Base-by-base conservation (phyloP, 1,139 yeast genomes). In the Ashbya aceris region DNA sequence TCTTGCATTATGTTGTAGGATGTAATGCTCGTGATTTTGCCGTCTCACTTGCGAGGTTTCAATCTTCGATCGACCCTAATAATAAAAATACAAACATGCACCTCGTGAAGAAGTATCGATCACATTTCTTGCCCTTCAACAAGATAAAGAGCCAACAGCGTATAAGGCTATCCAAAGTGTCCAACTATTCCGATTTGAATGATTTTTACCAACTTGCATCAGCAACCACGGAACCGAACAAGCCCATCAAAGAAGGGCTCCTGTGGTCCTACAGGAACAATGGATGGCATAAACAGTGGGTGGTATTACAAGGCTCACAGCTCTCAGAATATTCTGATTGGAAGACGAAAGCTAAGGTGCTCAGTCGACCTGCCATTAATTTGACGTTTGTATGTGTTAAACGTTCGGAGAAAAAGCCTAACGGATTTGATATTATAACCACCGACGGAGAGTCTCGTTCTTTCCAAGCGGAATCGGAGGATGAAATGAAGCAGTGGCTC, bases 281-380 rank as follows among this genome's bases (percentile, higher is more conserved):
- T 28, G 84, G 85, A 2, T 86, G 95, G 96, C 95, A 86, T 61
- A 85, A 85, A 55, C 89, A 83, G 61, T 84, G 95, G 93, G 85
- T 86, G 1, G 86, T 79, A 0, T 66, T 85, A 40, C 73, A 74
- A 13, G 74, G 76, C 13, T 91, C 93, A 1, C 74, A 71, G 47
- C 65, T 85, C 31, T 70, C 72, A 40, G 95, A 85, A 56, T 85
- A 76, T 58, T 72, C 84, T 35, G 89, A 84, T 61, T 85, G 95
- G 95, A 74, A 89, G 55, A 80, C 45, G 11, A 33, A 73, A 45
- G 86, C 87, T 39, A 66, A 70, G 9, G 74, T 71, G 23, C 73
- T 79, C 11, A 78, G 83, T 43, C 76, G 77, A 49, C 73, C 71
- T 12, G 93, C 95, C 2, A 76, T 86, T 12, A 85, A 83, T 49